Percentiles rank a stretch among this genome's conserved stretches.
Conservation (phyloP, 768 basidiomycete species). For the Boletus patriciae region DNA sequence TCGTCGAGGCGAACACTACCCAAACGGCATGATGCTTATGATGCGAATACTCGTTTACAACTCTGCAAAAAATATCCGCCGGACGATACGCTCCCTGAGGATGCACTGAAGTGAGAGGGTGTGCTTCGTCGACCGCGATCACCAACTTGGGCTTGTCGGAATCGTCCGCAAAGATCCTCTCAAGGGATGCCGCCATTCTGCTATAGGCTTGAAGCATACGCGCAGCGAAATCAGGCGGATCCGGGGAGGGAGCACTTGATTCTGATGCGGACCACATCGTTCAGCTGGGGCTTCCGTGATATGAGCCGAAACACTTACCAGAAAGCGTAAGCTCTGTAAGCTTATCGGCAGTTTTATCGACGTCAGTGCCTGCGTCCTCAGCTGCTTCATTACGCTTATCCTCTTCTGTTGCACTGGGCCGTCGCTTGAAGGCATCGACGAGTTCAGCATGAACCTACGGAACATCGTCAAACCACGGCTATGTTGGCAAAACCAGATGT, state of each 20-base stretch:
- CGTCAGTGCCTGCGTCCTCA: background rate
- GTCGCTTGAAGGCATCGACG: background rate
- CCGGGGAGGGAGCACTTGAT: no score
- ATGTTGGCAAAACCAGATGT: no score
- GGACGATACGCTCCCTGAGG: background rate
- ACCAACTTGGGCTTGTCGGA: background rate
- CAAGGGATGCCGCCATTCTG: background rate
- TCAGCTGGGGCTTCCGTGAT: no score
- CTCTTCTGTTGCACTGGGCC: background rate
- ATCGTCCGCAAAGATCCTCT: background rate
- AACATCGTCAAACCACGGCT: background rate
- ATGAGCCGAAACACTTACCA: no score
- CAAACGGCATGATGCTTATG: constrained; percentile 3
- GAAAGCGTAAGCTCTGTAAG: background rate
- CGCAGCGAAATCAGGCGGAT: background rate
- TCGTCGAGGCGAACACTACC: constrained; percentile 19
- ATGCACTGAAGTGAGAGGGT: background rate
- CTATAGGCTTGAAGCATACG: background rate
- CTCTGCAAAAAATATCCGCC: constrained; percentile 5
- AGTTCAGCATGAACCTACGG: background rate
- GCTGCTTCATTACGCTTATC: background rate
- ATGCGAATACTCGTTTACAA: constrained; percentile 9
- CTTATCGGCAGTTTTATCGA: background rate
- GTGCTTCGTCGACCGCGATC: constrained; percentile 19
- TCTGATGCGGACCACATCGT: no score